Base-by-base conservation (phyloP, 2,329 filamentous ascomycete species). In the Juglanconis juglandina region DNA sequence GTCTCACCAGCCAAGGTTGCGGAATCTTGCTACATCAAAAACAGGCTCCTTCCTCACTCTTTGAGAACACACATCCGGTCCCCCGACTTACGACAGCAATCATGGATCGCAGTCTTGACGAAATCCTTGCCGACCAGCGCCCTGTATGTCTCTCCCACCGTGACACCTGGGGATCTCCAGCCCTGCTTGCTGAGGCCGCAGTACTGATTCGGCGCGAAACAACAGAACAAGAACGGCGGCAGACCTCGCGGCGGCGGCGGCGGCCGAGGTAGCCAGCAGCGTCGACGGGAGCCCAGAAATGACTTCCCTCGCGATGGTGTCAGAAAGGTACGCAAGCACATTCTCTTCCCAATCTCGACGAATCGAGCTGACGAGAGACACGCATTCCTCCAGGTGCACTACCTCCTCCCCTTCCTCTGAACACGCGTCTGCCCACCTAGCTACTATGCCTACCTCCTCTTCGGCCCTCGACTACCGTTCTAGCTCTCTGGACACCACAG, bases 251-350 rank as follows among this genome's bases (percentile, higher is more conserved):
- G 68, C 51, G 59, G 67, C 53, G 60, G 71, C 30, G 24, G 24
- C 24, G 24, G n/a, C 37, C 44, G 56, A 55, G 69, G 72, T 61
- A 71, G 73, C 63, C 72, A 46, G 46, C 58, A 73, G 58, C 74
- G 69, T 57, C 68, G 71, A 42, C 68, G 72, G 46, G 71, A 74
- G 37, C 61, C 61, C 41, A 67, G 69, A 59, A 75, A 79, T 42
- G 72, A 76, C 51, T 88, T 83, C 68, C 89, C 90, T 71, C 88
- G 90, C 77, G 91, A 95, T 78, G 91, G 91, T 77, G 85, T 94
- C 74, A 93, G 88, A 92, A 96, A 96, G 92, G 92, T 94, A 75
- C 50, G 71, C 61, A 60, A 47, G 35, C 39, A 47, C 44, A 17
- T 4, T 52, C 54, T 9, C 39, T 24, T 30, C 66, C 51, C 42